Conservation (phyloP, 345 rosid genomes). For the Lepidium africanum region DNA sequence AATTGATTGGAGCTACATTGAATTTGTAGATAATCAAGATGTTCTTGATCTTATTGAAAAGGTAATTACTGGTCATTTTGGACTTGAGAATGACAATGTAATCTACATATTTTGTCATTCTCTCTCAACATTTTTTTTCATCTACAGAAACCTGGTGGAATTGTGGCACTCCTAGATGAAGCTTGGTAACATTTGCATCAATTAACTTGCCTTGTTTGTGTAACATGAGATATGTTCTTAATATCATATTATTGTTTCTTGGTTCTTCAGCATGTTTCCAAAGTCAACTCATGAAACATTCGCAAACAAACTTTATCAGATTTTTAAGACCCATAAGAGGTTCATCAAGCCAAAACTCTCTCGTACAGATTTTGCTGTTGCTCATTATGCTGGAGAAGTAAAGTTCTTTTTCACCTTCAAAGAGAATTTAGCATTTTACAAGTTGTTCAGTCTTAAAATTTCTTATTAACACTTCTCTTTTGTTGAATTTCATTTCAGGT, state of each 20-base stretch:
- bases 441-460: neutral
- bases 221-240: neutral
- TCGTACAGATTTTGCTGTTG: slow-evolving; percentile 82
- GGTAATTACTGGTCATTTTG: slow-evolving; percentile 31
- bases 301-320: slow-evolving; percentile 87
- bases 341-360: slow-evolving; percentile 92
- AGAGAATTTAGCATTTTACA: neutral
- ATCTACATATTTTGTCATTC: neutral
- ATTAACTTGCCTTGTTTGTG: neutral
- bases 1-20: slow-evolving; percentile 96
- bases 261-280: slow-evolving; percentile 79
- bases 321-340: slow-evolving; percentile 80
- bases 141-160: slow-evolving; percentile 75
- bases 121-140: neutral
- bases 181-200: slow-evolving; percentile 47
- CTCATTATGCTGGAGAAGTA: slow-evolving; percentile 97
- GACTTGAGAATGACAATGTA: neutral
- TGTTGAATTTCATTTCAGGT: slow-evolving; percentile 47
- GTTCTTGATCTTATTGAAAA: slow-evolving; percentile 92
- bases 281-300: slow-evolving; percentile 97
- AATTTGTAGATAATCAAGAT: slow-evolving; percentile 92
- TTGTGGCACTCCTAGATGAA: slow-evolving; percentile 74
- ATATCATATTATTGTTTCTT: neutral
- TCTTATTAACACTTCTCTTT: neutral
- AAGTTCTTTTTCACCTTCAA: neutral